Base-by-base conservation (phyloP, 2,329 filamentous ascomycete genomes). In the Dactylellina parvicollis region DNA sequence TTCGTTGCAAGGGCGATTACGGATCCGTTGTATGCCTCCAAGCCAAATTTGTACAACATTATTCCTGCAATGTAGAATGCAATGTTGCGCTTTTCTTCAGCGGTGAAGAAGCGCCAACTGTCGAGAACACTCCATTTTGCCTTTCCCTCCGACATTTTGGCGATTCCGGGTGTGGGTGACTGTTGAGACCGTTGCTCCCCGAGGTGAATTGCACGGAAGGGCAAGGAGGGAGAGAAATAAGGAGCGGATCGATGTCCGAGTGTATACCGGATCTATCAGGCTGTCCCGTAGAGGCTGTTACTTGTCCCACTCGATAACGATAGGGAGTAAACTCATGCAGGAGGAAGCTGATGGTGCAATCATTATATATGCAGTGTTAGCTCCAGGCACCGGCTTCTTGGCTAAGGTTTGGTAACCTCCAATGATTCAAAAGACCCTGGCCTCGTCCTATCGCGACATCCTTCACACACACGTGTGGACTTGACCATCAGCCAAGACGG, bases 1-100 rank as follows among this genome's bases (percentile, higher is more conserved):
- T 85, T 85, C 2, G 82, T 84, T 9, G 83, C 83, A 1, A 84
- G 79, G 9, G 83, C 82, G 36, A 83, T 81, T 74, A 85, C 81
- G 30, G 83, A 84, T 1, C 83, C 83, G 76, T 83, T 84, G 79
- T 85, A 85, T 8, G 82, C 83, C 76, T 84, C 83, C 10, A 84
- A 80, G 24, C 83, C 83, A 66, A 85, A 84, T 75, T 85, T 85
- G 79, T 85, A 85, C 44, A 84, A 78, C 82, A 85, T 85, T 66
- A 85, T 84, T 4, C 83, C 84, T 5, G 79, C 74, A 52, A 84
- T 83, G 77, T 85, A 85, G 60, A 83, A 79, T 49, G 79, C 78
- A 50, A 84, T 81, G 67, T 83, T 83, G 55, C 82, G 81, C 61
- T 82, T 82, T 76, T 85, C 83, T 36, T 76, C 55, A 3, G 79